Percentiles rank a stretch among this genome's conserved stretches.
phyloP scores from a whole-genome alignment of 768 basidiomycete species.

The Sistotremastrum niveocremeum region DNA sequence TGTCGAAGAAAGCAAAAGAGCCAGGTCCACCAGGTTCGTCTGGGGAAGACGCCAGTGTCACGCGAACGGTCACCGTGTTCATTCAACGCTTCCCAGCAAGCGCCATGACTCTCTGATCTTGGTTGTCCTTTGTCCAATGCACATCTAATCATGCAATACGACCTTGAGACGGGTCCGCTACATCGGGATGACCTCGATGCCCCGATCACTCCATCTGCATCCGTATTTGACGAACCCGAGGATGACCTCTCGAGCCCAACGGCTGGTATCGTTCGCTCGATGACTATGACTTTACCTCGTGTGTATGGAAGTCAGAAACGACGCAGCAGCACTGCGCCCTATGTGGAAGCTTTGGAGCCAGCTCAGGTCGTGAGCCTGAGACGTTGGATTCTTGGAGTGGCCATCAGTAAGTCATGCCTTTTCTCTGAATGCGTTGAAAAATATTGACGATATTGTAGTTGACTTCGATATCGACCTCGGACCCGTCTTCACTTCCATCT shows the following conservation, averaged over 20 bases:
- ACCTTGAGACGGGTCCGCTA: no score
- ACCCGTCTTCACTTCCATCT: slow-evolving; percentile 59
- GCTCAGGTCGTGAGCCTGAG: slow-evolving; percentile 37
- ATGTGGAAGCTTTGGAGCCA: slow-evolving; percentile 23
- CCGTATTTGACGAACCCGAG: neutral
- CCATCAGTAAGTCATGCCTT: slow-evolving; percentile 36
- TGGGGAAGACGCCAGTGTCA: no score
- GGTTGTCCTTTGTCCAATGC: no score
- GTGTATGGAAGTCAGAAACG: neutral
- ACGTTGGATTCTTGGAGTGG: slow-evolving; percentile 56
- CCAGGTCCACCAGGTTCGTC: no score
- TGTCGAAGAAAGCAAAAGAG: no score
- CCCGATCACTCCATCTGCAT: no score
- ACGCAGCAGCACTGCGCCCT: neutral
- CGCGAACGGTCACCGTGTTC: no score
- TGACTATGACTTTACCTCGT: neutral
- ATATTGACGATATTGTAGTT: slow-evolving; percentile 28
- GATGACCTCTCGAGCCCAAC: neutral
- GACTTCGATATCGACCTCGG: slow-evolving; percentile 86
- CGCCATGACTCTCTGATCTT: no score
- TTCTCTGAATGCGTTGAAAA: neutral
- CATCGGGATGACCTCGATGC: no score
- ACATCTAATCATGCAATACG: no score
- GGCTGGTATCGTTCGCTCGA: neutral
- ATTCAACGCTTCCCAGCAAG: no score